phyloP scores from a whole-genome alignment of 169 alveolate species.

The Plasmodium blacklocki region DNA sequence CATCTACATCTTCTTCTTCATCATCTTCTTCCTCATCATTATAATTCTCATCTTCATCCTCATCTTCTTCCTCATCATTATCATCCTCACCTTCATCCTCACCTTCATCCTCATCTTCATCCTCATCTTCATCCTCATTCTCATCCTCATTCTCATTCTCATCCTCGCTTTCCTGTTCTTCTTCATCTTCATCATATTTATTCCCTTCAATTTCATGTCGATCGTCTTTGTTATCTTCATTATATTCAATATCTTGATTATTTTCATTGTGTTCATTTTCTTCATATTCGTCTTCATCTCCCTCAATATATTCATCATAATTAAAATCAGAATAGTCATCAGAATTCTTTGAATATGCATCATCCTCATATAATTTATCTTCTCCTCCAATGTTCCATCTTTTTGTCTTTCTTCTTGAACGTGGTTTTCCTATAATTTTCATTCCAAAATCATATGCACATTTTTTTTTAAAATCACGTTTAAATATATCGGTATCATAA shows the following conservation, averaged over 20 bases:
- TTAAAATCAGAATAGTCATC: constrained; percentile 40
- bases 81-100: not conserved
- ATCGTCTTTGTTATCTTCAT: not conserved
- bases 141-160: not conserved
- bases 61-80: not conserved
- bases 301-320: constrained; percentile 17
- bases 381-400: constrained; percentile 1
- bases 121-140: not conserved
- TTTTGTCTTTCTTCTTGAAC: not conserved
- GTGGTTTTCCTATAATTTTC: constrained; percentile 48
- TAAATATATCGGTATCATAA: constrained; percentile 31
- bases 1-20: not conserved
- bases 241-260: not conserved
- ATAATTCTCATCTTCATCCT: not conserved
- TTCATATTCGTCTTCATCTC: constrained; percentile 43
- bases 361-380: not conserved
- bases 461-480: constrained; percentile 27
- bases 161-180: not conserved
- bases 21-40: not conserved
- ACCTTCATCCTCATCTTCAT: not conserved
- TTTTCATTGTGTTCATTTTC: not conserved
- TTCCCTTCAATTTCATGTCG: not conserved
- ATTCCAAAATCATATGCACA: constrained; percentile 55
- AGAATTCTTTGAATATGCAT: constrained; percentile 10
- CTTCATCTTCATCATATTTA: not conserved